These are phyloP conservation scores for Populus pruinosa DNA, from an alignment of 345 rosid genomes.

Conservation along the genomic window DNA sequence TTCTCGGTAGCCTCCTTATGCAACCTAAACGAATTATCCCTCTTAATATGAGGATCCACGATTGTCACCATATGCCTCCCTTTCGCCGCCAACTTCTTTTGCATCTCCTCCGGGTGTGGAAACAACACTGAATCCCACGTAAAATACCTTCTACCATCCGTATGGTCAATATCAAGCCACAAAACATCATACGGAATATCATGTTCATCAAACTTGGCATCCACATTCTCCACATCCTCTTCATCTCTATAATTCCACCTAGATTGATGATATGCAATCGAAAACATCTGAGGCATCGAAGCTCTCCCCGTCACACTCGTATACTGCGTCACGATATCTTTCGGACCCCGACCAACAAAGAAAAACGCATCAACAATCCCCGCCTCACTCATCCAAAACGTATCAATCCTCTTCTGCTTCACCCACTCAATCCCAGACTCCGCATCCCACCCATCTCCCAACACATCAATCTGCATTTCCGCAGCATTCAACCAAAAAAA, in stretches of 20 bases:
- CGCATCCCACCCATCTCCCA: constrained; percentile 86
- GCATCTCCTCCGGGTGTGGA: constrained; percentile 95
- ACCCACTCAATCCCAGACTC: constrained; percentile 64
- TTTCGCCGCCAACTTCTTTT: constrained; percentile 74
- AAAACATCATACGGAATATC: constrained; percentile 96
- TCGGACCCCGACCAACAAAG: constrained; percentile 82
- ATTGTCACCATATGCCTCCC: constrained; percentile 98
- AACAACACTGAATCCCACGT: constrained; percentile 84
- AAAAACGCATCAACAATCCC: constrained; percentile 94
- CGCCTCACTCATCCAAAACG: constrained; percentile 97
- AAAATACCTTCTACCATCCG: constrained; percentile 88
- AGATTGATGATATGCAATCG: constrained; percentile 92
- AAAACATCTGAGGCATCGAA: constrained; percentile 86
- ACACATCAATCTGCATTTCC: constrained; percentile 98
- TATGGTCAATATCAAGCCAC: constrained; percentile 98
- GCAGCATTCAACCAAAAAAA: constrained; percentile 99
- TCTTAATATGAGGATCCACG: constrained; percentile 96
- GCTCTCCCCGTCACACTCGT: constrained; percentile 73
- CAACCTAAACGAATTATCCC: constrained; percentile 71
- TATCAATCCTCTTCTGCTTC: constrained; percentile 59
- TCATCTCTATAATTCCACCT: constrained; percentile 99
- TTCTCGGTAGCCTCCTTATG: constrained; percentile 82
- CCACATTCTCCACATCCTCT: constrained; percentile 95
- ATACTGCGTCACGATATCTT: constrained; percentile 89
- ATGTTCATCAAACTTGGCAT: constrained; percentile 87